Percentiles rank a stretch among this genome's conserved stretches.
phyloP scores from a whole-genome alignment of 352 stramenopile genomes.

The Phytophthora idaei region DNA sequence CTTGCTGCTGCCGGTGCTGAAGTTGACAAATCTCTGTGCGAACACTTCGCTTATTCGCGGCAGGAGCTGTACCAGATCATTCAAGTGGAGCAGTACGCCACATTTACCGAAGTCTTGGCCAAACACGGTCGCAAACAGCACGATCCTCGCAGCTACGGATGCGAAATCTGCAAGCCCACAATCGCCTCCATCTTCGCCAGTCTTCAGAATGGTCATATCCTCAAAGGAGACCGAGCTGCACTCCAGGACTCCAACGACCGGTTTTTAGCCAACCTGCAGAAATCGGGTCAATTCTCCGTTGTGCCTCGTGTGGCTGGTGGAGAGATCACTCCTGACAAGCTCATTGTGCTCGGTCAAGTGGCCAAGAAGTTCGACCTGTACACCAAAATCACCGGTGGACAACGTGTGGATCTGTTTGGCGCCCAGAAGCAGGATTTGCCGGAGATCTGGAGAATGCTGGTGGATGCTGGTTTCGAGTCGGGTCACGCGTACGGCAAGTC shows the following conservation, averaged over 20 bases:
- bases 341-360: conserved; percentile 89
- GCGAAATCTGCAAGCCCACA: conserved; percentile 93
- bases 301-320: conserved; percentile 91
- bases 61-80: conserved; percentile 91
- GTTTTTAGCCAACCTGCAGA: conserved; percentile 93
- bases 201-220: conserved; percentile 86
- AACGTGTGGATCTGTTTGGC: conserved; percentile 93
- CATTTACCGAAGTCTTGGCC: conserved; percentile 86
- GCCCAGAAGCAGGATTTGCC: conserved; percentile 91
- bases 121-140: conserved; percentile 73
- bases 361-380: conserved; percentile 93
- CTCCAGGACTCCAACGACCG: conserved; percentile 94
- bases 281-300: conserved; percentile 92
- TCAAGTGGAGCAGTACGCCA: conserved; percentile 81
- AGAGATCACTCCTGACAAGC: conserved; percentile 90
- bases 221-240: conserved; percentile 75
- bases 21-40: conserved; percentile 90
- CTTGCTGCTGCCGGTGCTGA: conserved; percentile 85
- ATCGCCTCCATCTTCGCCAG: conserved; percentile 91
- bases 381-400: conserved; percentile 94
- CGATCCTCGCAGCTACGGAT: conserved; percentile 69
- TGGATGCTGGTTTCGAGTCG: conserved; percentile 89
- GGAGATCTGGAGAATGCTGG: conserved; percentile 92
- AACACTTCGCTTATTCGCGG: conserved; percentile 91
- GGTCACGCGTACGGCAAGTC: conserved; percentile 94